Conservation (phyloP, 371 early-diverging fungal genomes). For the Furculomyces boomerangus region DNA sequence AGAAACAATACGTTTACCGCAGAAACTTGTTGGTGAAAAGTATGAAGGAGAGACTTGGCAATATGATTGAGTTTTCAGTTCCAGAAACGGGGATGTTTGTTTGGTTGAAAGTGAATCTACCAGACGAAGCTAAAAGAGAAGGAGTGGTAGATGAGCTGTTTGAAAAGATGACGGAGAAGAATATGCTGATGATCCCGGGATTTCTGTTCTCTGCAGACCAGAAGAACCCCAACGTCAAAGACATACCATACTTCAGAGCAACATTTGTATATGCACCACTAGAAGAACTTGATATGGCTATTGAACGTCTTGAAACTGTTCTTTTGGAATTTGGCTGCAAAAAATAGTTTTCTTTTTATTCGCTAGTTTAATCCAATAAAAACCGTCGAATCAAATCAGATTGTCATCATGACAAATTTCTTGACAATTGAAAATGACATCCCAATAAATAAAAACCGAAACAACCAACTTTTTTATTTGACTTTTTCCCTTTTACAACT, state of each 20-base stretch:
- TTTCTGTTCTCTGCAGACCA: conserved; percentile 16
- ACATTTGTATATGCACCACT: conserved; percentile 17
- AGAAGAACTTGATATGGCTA: conserved; percentile 9
- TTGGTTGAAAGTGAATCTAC: conserved; percentile 35
- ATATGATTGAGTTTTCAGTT: conserved; percentile 28
- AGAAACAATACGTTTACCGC: conserved; percentile 29
- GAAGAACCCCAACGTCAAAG: neutral
- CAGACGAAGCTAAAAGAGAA: neutral
- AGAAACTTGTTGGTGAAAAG: conserved; percentile 31
- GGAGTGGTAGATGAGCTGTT: conserved; percentile 18
- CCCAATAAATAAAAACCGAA: too few relatives aligned
- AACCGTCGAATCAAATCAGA: too few relatives aligned
- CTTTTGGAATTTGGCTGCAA: conserved; percentile 11
- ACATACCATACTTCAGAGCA: conserved; percentile 19
- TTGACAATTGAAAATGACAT: too few relatives aligned
- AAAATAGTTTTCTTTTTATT: too few relatives aligned
- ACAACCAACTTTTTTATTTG: too few relatives aligned
- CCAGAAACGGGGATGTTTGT: conserved; percentile 54
- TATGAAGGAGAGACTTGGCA: conserved; percentile 25
- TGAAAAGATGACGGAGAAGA: conserved; percentile 14
- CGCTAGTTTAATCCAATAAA: too few relatives aligned
- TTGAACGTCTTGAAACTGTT: conserved; percentile 11
- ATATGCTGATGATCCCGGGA: conserved; percentile 21
- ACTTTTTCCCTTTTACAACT: too few relatives aligned
- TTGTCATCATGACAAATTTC: too few relatives aligned